Evolutionary conservation across 345 rosid genomes (phyloP).

Genomic region (Eucalyptus marginata): DNA sequence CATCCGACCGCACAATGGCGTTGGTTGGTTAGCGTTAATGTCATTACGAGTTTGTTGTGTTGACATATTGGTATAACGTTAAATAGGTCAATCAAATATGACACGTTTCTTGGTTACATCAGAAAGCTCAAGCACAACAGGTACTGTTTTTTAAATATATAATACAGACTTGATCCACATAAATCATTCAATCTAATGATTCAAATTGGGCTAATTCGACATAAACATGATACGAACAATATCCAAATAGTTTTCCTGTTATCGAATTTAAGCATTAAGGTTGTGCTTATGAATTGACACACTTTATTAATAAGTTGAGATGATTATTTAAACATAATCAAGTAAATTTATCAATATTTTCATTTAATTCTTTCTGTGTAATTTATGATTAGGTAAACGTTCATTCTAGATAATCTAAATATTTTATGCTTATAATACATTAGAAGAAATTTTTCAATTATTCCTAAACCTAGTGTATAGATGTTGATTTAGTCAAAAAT

Average conservation of each 20-base stretch:
- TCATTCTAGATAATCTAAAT: neutral
- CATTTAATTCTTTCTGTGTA: neutral
- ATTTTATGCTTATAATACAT: neutral
- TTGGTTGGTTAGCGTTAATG: neutral
- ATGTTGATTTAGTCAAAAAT: accelerated
- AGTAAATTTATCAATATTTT: neutral
- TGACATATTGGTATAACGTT: neutral
- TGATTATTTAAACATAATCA: neutral
- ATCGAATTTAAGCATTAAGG: neutral
- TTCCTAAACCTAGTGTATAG: accelerated
- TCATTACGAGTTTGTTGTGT: neutral
- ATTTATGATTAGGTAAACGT: neutral
- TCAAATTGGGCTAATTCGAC: neutral
- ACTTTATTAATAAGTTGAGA: neutral
- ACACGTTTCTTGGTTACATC: neutral
- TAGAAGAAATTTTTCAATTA: neutral
- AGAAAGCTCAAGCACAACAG: neutral
- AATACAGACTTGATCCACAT: neutral
- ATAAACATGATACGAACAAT: neutral
- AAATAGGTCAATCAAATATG: neutral
- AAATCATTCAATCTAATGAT: neutral
- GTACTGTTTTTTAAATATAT: neutral
- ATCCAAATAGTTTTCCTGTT: neutral
- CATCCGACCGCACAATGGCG: neutral
- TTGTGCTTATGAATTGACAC: neutral